Base-by-base conservation (phyloP, 352 stramenopile species). In the Phytophthora cajani region DNA sequence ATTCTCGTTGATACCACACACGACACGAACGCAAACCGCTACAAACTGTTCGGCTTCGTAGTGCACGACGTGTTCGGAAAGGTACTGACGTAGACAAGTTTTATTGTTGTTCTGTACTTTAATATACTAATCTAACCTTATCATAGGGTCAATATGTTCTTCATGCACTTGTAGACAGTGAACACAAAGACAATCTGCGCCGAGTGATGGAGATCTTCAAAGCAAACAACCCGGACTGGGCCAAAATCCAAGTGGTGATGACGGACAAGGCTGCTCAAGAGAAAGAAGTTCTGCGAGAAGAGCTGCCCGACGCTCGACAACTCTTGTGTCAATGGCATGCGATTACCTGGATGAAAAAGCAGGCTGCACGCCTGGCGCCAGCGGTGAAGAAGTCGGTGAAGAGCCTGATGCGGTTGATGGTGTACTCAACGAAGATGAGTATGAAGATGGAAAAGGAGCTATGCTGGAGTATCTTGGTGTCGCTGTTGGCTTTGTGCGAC, bases 11-110 rank as follows among this genome's bases (percentile, higher is more conserved):
- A 25, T 2, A 2, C 23, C 23, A 25, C 23, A 2, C 23, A 25
- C 2, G 23, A 25, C 23, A 25, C 23, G 23, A 25, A 25, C 23
- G 23, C 2, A 2, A 30, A 72, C 12, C 51, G 58, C 10, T 73
- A 64, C 46, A 73, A 73, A 25, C 19, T 62, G 5, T 72, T 67
- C 40, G 64, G 42, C 46, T 72, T 72, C 32, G 49, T 67, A 7
- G 64, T 62, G 5, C 64, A 69, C 21, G 40, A 69, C 5, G 66
- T 60, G 1, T 61, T 40, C 21, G 42, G 47, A 6, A 66, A 72
- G 51, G 58, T 50, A 60, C 49, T 7, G 14, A 49, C 10, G 42
- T 49, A 49, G 42, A 49, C 17, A 17, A 10, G 16, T 49, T n/a
- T 2, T 49, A 49, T n/a, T n/a, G 42, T 49, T 49, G 42, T 36